phyloP scores from a whole-genome alignment of 208 protist genomes.

The Trypanosoma rangeli region DNA sequence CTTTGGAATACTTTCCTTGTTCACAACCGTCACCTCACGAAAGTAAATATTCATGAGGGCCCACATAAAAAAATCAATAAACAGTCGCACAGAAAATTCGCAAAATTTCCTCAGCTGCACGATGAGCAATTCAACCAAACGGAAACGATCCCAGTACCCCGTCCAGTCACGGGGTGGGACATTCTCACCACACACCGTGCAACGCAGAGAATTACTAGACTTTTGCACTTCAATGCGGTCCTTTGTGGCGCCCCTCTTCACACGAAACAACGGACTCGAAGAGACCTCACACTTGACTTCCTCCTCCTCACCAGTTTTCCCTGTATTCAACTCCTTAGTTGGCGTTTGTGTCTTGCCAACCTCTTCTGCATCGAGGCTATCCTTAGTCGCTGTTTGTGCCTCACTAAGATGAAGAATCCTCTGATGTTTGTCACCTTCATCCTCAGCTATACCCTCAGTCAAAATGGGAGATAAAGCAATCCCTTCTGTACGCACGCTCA shows the following conservation, averaged over 20 bases:
- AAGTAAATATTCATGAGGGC: constrained; percentile 91
- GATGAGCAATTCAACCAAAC: constrained; percentile 48
- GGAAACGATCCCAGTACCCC: constrained; percentile 70
- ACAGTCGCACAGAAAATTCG: constrained; percentile 41
- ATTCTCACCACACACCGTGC: constrained; percentile 57
- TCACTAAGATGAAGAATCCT: neutral
- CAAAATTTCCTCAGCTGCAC: constrained; percentile 56
- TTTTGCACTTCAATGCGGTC: constrained; percentile 47
- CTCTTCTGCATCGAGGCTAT: neutral
- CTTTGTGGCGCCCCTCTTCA: constrained; percentile 29
- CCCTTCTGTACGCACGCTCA: neutral
- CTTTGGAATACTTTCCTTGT: constrained; percentile 84
- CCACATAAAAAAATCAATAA: constrained; percentile 89
- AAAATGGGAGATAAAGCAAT: neutral
- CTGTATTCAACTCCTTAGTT: neutral
- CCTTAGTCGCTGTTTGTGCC: neutral
- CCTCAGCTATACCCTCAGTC: neutral
- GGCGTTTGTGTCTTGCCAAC: neutral
- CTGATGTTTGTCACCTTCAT: neutral
- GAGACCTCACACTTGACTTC: neutral
- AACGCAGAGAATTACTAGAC: constrained; percentile 44
- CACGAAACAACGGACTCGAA: neutral
- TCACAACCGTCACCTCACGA: constrained; percentile 89
- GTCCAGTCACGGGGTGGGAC: constrained; percentile 74
- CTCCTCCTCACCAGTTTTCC: neutral